Base-by-base conservation (phyloP, 2,329 filamentous ascomycete genomes). In the Macrophomina pseudophaseolina region DNA sequence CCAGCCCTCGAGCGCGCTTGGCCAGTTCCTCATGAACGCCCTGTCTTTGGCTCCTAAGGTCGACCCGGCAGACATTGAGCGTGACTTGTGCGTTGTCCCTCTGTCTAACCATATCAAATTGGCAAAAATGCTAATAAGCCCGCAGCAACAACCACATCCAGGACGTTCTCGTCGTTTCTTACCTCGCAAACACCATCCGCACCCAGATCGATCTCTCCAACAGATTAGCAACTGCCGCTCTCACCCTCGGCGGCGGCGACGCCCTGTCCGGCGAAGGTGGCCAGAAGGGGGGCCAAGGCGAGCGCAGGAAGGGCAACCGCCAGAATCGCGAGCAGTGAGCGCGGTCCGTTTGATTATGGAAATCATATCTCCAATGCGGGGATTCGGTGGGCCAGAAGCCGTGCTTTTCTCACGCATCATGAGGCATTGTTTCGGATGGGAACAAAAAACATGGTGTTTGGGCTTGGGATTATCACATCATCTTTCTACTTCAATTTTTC, bases 201-300 rank as follows among this genome's bases (percentile, higher is more conserved):
- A 98, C 94, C 73, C 95, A 99, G 85, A 97, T 99, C 84, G 95
- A 98, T 77, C 89, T 99, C 68, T 97, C 94, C 71, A 97, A 98
- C 86, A 89, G 94, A 70, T 85, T 99, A 76, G 94, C 94, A 64
- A 95, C 82, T 9, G 83, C 83, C 8, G 81, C 83, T 3, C 78
- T 85, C 53, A 84, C 82, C 38, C 79, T 84, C 71, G 83, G 82
- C 59, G 75, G 76, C 49, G 75, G 75, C 66, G 79, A 80, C 65
- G 75, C 75, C 30, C 72, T 78, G 32, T 69, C 74, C 5, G 77
- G 74, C 54, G 75, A 76, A 30, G 74, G 72, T 14, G 74, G 72
- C 69, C 60, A 76, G 66, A 75, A 75, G 64, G 73, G 76, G 16
- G 75, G 75, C 28, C 74, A 74, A 16, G 71, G 71, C 53, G 70